Evolutionary conservation across 2,329 filamentous ascomycete species (phyloP), one percentile per base, ranked within the genome.

Genomic region (Coleophoma eucalyptorum): DNA sequence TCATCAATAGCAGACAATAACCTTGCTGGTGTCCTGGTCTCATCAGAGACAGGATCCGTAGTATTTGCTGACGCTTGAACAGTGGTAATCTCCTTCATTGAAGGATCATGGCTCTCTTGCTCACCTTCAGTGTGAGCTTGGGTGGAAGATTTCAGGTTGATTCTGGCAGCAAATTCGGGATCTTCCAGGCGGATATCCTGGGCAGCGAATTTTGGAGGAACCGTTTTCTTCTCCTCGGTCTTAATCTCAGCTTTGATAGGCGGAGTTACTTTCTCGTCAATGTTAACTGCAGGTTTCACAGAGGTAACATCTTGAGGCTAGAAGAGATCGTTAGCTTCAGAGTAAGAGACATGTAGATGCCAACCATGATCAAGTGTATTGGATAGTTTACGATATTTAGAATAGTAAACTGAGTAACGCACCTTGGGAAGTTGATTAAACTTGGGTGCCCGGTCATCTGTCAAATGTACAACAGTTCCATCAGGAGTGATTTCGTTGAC

Each of bases 401-500:
- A 38, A 38, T 18, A 12, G 6, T 38, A n/a, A 18, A 13, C 16
- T 16, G 7, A 18, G 33, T 13, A 38, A 48, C 54, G 43, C 44
- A 56, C 60, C 51, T 57, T 51, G 31, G 26, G 18, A 16, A 34
- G 33, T 34, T 43, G 19, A 7, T 46, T 45, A 34, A 32, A 32
- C n/a, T 50, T 50, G 19, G 58, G 53, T 35, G 55, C 56, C 21
- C 59, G 34, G 31, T 60, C 58, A 49, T 72, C 75, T 46, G 67
- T 75, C 50, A 89, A 70, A 67, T 87, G 84, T 50, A 85, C 64
- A 21, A 89, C 83, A 55, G 78, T 65, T 26, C 86, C 86, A 60
- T 79, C 76, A 3, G 79, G 77, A 8, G 78, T 67, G 55, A 90
- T 86, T 67, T 90, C 86, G 61, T 89, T 88, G 60, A 90, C 86